These are phyloP conservation scores for Ajuga reptans DNA, from an alignment of 305 asterid genomes.

Conservation along the genomic window DNA sequence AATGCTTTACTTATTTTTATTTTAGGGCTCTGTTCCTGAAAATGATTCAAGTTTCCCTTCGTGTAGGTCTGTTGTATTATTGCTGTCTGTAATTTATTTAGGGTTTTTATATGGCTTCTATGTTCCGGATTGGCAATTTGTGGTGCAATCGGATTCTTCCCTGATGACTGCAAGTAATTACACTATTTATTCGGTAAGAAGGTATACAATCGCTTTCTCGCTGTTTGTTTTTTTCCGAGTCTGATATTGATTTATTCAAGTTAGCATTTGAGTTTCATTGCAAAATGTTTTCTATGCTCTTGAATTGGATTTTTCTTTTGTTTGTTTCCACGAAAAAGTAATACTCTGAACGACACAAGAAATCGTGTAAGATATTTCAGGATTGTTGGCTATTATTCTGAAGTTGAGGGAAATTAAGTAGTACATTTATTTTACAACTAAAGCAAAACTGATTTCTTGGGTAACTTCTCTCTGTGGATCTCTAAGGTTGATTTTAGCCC, in stretches of 20 bases:
- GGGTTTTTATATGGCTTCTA: constrained; percentile 60
- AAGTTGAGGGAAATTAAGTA: background rate
- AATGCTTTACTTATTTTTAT: background rate
- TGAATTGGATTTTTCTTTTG: background rate
- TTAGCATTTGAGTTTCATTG: background rate
- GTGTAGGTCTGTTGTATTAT: constrained; percentile 43
- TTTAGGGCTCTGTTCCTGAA: constrained; percentile 12
- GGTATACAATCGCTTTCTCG: background rate
- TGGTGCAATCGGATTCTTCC: constrained; percentile 30
- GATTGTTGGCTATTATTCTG: background rate
- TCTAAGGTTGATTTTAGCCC: background rate
- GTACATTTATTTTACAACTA: background rate
- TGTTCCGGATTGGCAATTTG: constrained; percentile 66
- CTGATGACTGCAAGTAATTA: constrained; percentile 24
- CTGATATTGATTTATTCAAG: background rate
- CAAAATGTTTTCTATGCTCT: background rate
- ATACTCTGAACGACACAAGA: background rate
- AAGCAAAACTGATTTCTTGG: background rate
- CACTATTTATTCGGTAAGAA: constrained; percentile 41
- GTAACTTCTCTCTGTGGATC: background rate
- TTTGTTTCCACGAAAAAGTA: background rate
- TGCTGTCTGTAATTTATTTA: constrained; percentile 41
- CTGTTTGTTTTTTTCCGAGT: constrained; percentile 1
- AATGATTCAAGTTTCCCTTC: background rate
- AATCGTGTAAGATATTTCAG: background rate